phyloP scores from a whole-genome alignment of 2,329 filamentous ascomycete genomes.

The Sordariomycetes sp. region DNA sequence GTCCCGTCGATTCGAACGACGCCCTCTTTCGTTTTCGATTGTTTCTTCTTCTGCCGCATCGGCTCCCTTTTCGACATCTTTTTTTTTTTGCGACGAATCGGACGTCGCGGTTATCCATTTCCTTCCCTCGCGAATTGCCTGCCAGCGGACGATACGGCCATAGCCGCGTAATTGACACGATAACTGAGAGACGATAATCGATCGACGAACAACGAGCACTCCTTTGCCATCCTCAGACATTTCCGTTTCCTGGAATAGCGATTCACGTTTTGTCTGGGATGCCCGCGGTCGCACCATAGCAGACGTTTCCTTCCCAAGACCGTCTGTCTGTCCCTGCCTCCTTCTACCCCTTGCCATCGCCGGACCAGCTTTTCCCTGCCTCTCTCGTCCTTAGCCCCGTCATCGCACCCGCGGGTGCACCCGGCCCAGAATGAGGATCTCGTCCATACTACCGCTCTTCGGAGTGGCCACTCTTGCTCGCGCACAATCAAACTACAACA shows the following conservation, averaged over 20 bases:
- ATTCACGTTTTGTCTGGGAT: background rate
- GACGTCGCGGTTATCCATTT: background rate
- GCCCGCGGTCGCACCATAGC: background rate
- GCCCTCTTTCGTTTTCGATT: background rate
- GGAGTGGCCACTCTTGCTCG: conserved; percentile 25
- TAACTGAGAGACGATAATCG: background rate
- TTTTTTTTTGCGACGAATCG: background rate
- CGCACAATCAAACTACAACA: background rate
- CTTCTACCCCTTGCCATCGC: background rate
- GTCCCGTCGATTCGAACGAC: background rate
- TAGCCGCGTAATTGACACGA: background rate
- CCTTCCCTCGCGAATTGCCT: background rate
- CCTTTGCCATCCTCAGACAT: background rate
- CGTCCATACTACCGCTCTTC: conserved; percentile 33
- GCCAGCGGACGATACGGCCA: background rate
- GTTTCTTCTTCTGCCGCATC: background rate
- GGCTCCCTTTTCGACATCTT: background rate
- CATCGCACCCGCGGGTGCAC: background rate
- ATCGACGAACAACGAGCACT: background rate
- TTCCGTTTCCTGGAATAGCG: background rate
- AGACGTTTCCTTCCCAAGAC: background rate
- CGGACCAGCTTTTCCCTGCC: background rate
- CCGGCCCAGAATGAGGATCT: conserved; percentile 29
- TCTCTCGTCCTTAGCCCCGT: background rate
- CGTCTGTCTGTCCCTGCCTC: background rate